A percentile compares a stretch with the other conserved stretches of the same genome.
These are phyloP conservation scores for Alternaria rosae DNA, from an alignment of 2,329 filamentous ascomycete genomes.

Conservation along the genomic window DNA sequence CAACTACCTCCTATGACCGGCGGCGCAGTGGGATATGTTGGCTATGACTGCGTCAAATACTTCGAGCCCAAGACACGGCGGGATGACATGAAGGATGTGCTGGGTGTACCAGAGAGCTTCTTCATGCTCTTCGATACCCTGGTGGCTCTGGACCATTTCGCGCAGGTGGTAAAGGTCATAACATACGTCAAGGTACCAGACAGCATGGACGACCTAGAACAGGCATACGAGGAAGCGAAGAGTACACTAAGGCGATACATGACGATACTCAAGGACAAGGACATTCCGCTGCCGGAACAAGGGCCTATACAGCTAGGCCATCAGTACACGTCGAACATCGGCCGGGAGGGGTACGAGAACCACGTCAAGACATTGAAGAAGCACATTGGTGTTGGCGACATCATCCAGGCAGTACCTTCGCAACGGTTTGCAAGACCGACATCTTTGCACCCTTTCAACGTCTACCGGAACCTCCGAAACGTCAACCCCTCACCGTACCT, in stretches of 20 bases:
- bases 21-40: slow-evolving; percentile 94
- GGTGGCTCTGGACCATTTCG: slow-evolving; percentile 94
- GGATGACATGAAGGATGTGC: slow-evolving; percentile 83
- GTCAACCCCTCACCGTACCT: slow-evolving; percentile 97
- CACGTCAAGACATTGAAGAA: slow-evolving; percentile 87
- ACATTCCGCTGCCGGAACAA: slow-evolving; percentile 80
- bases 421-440: slow-evolving; percentile 92
- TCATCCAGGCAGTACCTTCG: slow-evolving; percentile 96
- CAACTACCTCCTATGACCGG: slow-evolving; percentile 86
- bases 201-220: slow-evolving; percentile 62
- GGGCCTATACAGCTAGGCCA: slow-evolving; percentile 74
- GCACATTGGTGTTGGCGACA: slow-evolving; percentile 90
- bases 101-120: slow-evolving; percentile 88
- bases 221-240: slow-evolving; percentile 74
- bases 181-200: slow-evolving; percentile 80
- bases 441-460: slow-evolving; percentile 93
- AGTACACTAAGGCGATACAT: slow-evolving; percentile 72
- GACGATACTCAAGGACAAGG: slow-evolving; percentile 73
- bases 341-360: slow-evolving; percentile 84
- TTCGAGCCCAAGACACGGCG: slow-evolving; percentile 97
- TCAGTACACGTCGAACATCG: slow-evolving; percentile 91
- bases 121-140: slow-evolving; percentile 98
- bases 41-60: slow-evolving; percentile 96
- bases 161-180: slow-evolving; percentile 89
- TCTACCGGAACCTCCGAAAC: slow-evolving; percentile 94